Evolutionary conservation across 2,329 filamentous ascomycete species (phyloP).

Genomic region (Camillea tinctor): DNA sequence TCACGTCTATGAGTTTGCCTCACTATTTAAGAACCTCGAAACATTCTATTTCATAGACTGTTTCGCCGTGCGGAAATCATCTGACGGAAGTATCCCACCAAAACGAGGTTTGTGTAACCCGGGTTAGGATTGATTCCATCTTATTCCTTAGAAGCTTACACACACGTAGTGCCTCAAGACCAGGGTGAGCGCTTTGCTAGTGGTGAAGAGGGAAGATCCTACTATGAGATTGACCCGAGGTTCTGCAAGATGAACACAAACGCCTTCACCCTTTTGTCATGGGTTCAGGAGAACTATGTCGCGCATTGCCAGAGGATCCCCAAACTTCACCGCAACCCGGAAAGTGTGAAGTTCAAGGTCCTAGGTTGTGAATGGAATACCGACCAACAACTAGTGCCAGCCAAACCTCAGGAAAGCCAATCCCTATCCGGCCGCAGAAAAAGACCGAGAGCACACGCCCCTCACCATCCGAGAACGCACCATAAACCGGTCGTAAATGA

Average conservation of each 20-base stretch:
- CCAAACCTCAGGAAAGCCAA: slow-evolving; percentile 11
- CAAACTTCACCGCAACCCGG: slow-evolving; percentile 33
- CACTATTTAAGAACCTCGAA: slow-evolving; percentile 41
- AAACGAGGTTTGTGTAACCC: slow-evolving; percentile 16
- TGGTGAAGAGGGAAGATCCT: slow-evolving; percentile 26
- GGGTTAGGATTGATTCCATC: neutral
- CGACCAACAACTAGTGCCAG: slow-evolving; percentile 13
- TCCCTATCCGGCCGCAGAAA: slow-evolving; percentile 10
- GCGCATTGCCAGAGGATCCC: slow-evolving; percentile 35
- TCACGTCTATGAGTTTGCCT: slow-evolving; percentile 45
- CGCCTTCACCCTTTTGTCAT: slow-evolving; percentile 36
- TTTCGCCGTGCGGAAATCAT: slow-evolving; percentile 35
- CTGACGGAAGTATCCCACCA: slow-evolving; percentile 3
- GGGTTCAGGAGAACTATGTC: slow-evolving; percentile 40
- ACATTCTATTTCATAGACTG: slow-evolving; percentile 47
- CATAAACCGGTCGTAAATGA: slow-evolving; percentile 2
- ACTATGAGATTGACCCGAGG: slow-evolving; percentile 34
- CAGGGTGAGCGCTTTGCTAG: slow-evolving; percentile 28
- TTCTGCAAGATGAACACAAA: slow-evolving; percentile 37
- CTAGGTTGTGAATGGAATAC: slow-evolving; percentile 42
- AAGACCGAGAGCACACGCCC: slow-evolving; percentile 6
- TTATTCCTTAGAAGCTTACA: slow-evolving; percentile 7
- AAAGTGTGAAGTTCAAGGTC: slow-evolving; percentile 40
- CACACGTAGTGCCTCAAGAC: slow-evolving; percentile 5
- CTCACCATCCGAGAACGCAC: slow-evolving; percentile 2